Evolutionary conservation across 2,329 filamentous ascomycete genomes (phyloP).

Genomic region (Alternaria arbusti): DNA sequence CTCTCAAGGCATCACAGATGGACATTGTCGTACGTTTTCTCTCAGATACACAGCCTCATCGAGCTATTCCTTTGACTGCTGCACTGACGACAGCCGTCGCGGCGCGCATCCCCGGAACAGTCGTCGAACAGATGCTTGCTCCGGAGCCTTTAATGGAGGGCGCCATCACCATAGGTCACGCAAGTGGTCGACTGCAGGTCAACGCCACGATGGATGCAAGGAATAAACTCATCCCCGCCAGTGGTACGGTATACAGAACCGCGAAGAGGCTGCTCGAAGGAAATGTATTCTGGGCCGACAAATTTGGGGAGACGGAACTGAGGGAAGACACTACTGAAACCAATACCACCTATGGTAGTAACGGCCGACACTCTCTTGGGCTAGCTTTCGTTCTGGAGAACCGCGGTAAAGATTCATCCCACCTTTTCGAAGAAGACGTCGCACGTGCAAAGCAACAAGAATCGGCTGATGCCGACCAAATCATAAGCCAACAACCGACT

Average conservation of each 20-base stretch:
- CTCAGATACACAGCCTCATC: slow-evolving; percentile 54
- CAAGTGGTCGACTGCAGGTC: slow-evolving; percentile 48
- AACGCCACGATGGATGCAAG: slow-evolving; percentile 39
- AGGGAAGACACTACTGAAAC: not conserved
- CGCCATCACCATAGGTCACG: slow-evolving; percentile 49
- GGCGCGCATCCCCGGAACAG: slow-evolving; percentile 44
- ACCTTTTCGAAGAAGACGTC: slow-evolving; percentile 13
- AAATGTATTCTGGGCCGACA: slow-evolving; percentile 31
- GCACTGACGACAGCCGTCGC: slow-evolving; percentile 53
- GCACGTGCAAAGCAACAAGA: not conserved
- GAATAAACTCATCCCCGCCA: slow-evolving; percentile 29
- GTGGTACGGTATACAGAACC: slow-evolving; percentile 46
- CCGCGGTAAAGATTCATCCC: slow-evolving; percentile 16
- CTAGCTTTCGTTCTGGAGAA: slow-evolving; percentile 24
- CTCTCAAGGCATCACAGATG: slow-evolving; percentile 38
- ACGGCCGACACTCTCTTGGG: slow-evolving; percentile 28
- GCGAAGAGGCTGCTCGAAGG: slow-evolving; percentile 48
- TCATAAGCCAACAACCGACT: not conserved
- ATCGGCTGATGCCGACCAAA: not conserved
- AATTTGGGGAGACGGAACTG: not conserved
- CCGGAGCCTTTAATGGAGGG: slow-evolving; percentile 32
- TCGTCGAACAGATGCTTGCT: slow-evolving; percentile 43
- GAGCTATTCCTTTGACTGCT: slow-evolving; percentile 52
- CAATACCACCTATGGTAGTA: slow-evolving; percentile 1
- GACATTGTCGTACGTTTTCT: slow-evolving; percentile 53